phyloP scores from a whole-genome alignment of 2,329 filamentous ascomycete species.

The Xylariaceae sp. region DNA sequence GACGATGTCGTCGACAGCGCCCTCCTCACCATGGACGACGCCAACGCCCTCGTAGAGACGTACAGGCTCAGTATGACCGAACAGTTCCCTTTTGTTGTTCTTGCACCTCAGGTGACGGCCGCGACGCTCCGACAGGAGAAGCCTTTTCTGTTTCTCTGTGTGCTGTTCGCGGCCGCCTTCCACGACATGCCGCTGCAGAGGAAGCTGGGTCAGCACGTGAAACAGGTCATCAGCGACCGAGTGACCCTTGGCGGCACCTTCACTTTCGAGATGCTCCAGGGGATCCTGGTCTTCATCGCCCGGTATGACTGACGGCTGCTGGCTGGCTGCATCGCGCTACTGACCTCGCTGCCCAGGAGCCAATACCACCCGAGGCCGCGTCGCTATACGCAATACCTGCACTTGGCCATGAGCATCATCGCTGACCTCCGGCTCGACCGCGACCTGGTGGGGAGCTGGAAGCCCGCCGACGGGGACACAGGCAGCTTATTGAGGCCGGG shows the following conservation, averaged over 20 bases:
- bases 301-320: constrained; percentile 1
- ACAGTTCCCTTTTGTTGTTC: constrained; percentile 6
- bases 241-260: neutral
- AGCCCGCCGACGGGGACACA: neutral
- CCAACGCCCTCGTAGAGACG: neutral
- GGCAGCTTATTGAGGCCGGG: neutral
- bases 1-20: constrained; percentile 3
- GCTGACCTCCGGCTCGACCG: constrained; percentile 3
- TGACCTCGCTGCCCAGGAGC: constrained; percentile 1
- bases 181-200: constrained; percentile 3
- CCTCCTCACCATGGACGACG: constrained; percentile 1
- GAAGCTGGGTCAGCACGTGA: constrained; percentile 2
- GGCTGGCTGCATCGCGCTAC: neutral
- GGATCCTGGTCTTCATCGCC: constrained; percentile 5
- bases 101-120: constrained; percentile 2
- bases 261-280: constrained; percentile 6
- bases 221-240: neutral
- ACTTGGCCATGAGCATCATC: constrained; percentile 6
- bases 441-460: constrained; percentile 1
- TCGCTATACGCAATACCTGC: constrained; percentile 5
- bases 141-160: constrained; percentile 4
- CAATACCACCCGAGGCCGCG: constrained; percentile 4
- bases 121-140: constrained; percentile 4
- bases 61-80: constrained; percentile 3
- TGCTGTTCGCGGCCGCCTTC: constrained; percentile 1